Evolutionary conservation across 2,329 filamentous ascomycete genomes (phyloP).

Genomic region (Pestalotiopsis sp.): DNA sequence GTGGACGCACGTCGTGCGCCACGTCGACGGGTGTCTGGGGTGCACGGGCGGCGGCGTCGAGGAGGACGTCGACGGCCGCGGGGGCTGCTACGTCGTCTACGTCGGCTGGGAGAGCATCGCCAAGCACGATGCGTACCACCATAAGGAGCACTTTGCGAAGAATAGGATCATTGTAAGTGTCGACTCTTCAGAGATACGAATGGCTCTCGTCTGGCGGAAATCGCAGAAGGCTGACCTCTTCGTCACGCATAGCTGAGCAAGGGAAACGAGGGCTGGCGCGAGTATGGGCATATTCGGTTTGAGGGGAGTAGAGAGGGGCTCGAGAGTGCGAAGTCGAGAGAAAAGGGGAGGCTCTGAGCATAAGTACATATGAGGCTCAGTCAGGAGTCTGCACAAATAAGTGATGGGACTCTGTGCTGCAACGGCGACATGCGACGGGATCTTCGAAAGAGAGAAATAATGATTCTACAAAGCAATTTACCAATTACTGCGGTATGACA

Average conservation of each 20-base stretch:
- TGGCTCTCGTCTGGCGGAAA: background rate
- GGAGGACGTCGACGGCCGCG: slow-evolving; percentile 31
- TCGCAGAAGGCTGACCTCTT: background rate
- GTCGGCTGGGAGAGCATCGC: slow-evolving; percentile 37
- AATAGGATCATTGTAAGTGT: slow-evolving; percentile 27
- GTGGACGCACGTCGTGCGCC: slow-evolving; percentile 22
- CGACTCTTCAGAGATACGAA: background rate
- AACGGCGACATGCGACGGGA: too few relatives aligned
- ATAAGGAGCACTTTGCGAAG: slow-evolving; percentile 33
- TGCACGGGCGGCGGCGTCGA: slow-evolving; percentile 34
- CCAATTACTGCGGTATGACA: too few relatives aligned
- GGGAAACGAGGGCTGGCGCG: background rate
- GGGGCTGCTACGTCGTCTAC: slow-evolving; percentile 32
- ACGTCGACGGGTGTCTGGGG: slow-evolving; percentile 32
- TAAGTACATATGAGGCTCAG: background rate
- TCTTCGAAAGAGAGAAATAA: too few relatives aligned
- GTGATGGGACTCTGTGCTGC: too few relatives aligned
- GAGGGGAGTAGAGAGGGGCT: background rate
- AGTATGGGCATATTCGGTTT: background rate
- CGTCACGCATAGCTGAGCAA: background rate
- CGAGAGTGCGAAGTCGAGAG: background rate
- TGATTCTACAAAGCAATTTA: too few relatives aligned
- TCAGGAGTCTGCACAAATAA: too few relatives aligned
- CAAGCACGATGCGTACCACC: slow-evolving; percentile 36
- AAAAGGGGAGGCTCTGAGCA: background rate